A percentile compares a stretch with the other conserved stretches of the same genome.
Conservation (phyloP, 176 grass and related monocot genomes). For the Aegilops tauschii region DNA sequence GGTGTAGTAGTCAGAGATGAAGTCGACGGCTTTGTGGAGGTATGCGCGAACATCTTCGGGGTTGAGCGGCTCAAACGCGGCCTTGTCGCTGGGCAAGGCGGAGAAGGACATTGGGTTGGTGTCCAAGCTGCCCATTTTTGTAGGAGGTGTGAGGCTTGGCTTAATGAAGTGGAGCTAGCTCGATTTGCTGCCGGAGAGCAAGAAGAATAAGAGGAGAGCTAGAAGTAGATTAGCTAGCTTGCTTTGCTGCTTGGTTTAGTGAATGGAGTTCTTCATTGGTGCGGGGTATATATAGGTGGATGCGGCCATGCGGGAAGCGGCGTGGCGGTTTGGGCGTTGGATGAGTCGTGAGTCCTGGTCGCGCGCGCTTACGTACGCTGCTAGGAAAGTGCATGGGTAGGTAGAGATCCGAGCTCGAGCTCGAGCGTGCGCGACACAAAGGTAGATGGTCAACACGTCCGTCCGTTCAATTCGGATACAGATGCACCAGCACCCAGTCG, state of each 20-base stretch:
- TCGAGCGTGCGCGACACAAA: neutral
- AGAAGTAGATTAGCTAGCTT: too few relatives aligned
- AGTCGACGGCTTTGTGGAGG: constrained; percentile 3
- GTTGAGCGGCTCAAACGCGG: neutral
- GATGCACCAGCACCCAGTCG: neutral
- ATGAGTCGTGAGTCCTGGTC: neutral
- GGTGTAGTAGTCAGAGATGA: constrained; percentile 7
- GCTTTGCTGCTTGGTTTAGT: neutral
- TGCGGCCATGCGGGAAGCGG: neutral
- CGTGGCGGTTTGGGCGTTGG: neutral
- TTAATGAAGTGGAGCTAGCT: neutral
- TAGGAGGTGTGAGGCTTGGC: neutral
- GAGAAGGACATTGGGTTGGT: neutral
- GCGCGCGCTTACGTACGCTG: too few relatives aligned
- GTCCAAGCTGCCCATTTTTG: neutral
- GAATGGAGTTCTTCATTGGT: neutral
- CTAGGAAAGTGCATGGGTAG: neutral
- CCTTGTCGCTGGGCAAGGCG: neutral
- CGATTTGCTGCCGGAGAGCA: too few relatives aligned
- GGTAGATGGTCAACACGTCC: neutral
- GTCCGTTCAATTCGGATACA: too few relatives aligned
- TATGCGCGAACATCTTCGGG: neutral
- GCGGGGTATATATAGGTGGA: neutral
- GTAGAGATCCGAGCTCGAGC: neutral
- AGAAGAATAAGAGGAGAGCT: too few relatives aligned